These are phyloP conservation scores for Daldinia eschscholtzii DNA, from an alignment of 2,329 filamentous ascomycete genomes.

Conservation along the genomic window DNA sequence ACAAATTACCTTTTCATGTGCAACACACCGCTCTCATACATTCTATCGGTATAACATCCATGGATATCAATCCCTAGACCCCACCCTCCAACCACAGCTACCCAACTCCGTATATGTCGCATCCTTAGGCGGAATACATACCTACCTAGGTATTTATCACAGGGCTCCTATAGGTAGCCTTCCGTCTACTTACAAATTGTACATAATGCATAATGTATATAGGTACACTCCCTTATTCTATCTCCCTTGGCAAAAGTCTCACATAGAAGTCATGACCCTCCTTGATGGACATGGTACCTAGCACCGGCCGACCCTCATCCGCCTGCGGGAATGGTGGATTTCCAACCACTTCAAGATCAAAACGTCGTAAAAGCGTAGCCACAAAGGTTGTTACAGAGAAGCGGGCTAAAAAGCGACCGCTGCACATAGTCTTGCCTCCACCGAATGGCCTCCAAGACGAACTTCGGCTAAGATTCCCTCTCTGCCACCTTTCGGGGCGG, in stretches of 20 bases:
- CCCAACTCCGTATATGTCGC: too few species aligned
- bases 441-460: slow-evolving; percentile 48
- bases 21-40: too few species aligned
- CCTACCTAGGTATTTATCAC: too few species aligned
- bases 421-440: slow-evolving; percentile 49
- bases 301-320: slow-evolving; percentile 36
- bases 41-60: too few species aligned
- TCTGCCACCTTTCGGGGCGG: slow-evolving; percentile 33
- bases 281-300: slow-evolving; percentile 35
- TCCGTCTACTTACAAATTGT: too few species aligned
- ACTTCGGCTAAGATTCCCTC: slow-evolving; percentile 28
- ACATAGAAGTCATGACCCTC: slow-evolving; percentile 18
- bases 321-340: slow-evolving; percentile 18
- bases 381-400: slow-evolving; percentile 38
- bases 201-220: too few species aligned
- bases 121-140: too few species aligned
- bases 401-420: slow-evolving; percentile 44
- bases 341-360: slow-evolving; percentile 33
- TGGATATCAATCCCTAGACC: too few species aligned
- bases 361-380: slow-evolving; percentile 44
- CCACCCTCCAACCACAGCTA: too few species aligned
- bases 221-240: not conserved
- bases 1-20: too few species aligned
- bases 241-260: not conserved
- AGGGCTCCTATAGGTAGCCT: too few species aligned